These are phyloP conservation scores for Podaxis carcinomalis DNA, from an alignment of 768 basidiomycete genomes.

Conservation along the genomic window DNA sequence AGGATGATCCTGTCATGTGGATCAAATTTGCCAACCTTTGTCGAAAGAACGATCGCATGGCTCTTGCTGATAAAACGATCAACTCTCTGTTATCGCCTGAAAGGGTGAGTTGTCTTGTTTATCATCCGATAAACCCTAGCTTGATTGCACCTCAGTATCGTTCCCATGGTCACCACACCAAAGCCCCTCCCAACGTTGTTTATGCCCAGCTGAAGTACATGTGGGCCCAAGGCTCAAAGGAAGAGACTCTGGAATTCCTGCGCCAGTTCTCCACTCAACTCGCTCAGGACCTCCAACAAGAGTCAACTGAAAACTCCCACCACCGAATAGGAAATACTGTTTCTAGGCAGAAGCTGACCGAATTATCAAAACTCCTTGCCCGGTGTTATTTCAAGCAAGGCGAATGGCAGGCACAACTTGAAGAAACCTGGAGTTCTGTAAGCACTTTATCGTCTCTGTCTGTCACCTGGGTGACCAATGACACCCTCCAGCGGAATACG, in stretches of 20 bases:
- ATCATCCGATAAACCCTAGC: background rate
- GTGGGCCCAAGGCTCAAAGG: constrained; percentile 82
- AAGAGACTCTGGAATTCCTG: constrained; percentile 79
- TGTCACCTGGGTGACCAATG: background rate
- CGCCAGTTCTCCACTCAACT: constrained; percentile 79
- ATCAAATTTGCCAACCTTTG: constrained; percentile 98
- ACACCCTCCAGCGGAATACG: constrained; percentile 56
- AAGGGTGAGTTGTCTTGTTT: constrained; percentile 33
- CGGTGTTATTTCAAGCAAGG: constrained; percentile 96
- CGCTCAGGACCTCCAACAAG: constrained; percentile 66
- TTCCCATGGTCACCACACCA: constrained; percentile 50
- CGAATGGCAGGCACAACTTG: constrained; percentile 85
- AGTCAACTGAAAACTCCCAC: constrained; percentile 44
- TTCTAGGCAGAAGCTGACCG: constrained; percentile 53
- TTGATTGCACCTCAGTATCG: constrained; percentile 35
- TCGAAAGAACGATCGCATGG: constrained; percentile 91
- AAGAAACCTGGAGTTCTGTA: constrained; percentile 77
- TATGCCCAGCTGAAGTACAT: constrained; percentile 95
- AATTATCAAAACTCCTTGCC: constrained; percentile 84
- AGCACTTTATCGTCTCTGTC: constrained; percentile 23
- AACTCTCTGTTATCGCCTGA: constrained; percentile 84
- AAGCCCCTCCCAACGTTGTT: constrained; percentile 93
- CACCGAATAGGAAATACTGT: constrained; percentile 38
- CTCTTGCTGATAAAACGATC: constrained; percentile 95
- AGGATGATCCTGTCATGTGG: constrained; percentile 96